Evolutionary conservation across 192 early-diverging fungal genomes (phyloP), one percentile per base, ranked within the genome.

Genomic region (Linnemannia exigua): DNA sequence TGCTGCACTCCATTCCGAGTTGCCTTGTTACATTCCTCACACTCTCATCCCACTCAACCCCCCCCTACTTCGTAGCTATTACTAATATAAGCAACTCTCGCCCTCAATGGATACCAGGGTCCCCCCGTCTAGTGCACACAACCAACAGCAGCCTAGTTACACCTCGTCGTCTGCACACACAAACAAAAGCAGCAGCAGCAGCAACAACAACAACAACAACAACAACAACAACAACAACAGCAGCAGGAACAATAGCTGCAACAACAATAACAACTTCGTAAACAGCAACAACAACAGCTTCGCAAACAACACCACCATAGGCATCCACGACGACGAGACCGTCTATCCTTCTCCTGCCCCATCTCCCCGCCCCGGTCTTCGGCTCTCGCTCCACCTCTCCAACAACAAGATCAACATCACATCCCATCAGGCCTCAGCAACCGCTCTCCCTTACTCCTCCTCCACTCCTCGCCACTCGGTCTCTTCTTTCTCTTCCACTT

Each of bases 271-370:
- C 36, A 38, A n/a, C n/a, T n/a, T n/a, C n/a, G n/a, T n/a, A n/a
- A 11, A 58, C 67, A 69, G 19, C 33, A 69, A 11, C 4, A 38
- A 6, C 67, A 69, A 38, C 12, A 61, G n/a, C n/a, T n/a, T n/a
- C n/a, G n/a, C n/a, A n/a, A n/a, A 11, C 58, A 28, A 11, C 25
- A 44, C 25, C 44, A 48, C 70, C 77, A 72, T 12, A 69, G 67
- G 19, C 73, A 67, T 51, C 54, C 48, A 50, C 36, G 44, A 41
- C 19, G 66, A 78, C 72, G 61, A 69, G 15, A 69, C 70, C 36
- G 68, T 70, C 36, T 86, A 86, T 46, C 84, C 78, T 12, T 86
- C 84, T 36, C 84, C 84, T 5, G 84, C 75, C 17, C 84, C 84
- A 11, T 86, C 84, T 4, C 84, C 84, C 12, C 61, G 84, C 44